Percentiles rank a stretch among this genome's conserved stretches.
These are phyloP conservation scores for Prunus persica DNA, from an alignment of 306 rosid genomes.

Conservation along the genomic window DNA sequence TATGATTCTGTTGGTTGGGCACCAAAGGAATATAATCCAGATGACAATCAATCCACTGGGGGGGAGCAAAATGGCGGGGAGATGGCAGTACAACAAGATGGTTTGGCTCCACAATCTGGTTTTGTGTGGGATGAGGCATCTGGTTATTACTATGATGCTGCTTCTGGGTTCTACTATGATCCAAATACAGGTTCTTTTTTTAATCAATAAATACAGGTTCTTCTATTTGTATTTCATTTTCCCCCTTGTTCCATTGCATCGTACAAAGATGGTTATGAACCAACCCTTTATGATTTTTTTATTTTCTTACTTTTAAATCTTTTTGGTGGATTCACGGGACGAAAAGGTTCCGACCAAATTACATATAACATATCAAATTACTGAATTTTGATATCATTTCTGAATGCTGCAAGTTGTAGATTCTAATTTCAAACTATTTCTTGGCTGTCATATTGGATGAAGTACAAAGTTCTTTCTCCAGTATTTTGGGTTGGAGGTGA, in stretches of 20 bases:
- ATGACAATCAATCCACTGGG: constrained; percentile 63
- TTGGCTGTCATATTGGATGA: too few species aligned
- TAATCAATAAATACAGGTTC: background rate
- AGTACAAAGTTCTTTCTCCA: too few species aligned
- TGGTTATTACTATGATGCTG: constrained; percentile 95
- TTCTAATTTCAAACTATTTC: too few species aligned
- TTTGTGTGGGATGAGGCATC: constrained; percentile 98
- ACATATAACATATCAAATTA: too few species aligned
- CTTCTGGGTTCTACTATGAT: constrained; percentile 98
- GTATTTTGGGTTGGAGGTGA: too few species aligned
- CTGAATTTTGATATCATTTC: too few species aligned
- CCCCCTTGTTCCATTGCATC: background rate
- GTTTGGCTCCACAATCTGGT: constrained; percentile 83
- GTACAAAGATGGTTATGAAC: background rate
- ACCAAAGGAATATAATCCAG: constrained; percentile 92
- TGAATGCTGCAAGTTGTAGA: too few species aligned
- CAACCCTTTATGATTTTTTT: background rate
- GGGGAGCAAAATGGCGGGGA: constrained; percentile 54
- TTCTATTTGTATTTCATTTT: background rate
- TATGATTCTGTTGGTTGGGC: constrained; percentile 98
- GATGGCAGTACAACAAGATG: constrained; percentile 40
- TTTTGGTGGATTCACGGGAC: too few species aligned
- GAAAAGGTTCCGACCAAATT: too few species aligned
- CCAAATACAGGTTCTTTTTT: constrained; percentile 74
- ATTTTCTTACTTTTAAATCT: background rate